Conservation (phyloP, 1,284 basidiomycete genomes). For the Puccinia sorghi region DNA sequence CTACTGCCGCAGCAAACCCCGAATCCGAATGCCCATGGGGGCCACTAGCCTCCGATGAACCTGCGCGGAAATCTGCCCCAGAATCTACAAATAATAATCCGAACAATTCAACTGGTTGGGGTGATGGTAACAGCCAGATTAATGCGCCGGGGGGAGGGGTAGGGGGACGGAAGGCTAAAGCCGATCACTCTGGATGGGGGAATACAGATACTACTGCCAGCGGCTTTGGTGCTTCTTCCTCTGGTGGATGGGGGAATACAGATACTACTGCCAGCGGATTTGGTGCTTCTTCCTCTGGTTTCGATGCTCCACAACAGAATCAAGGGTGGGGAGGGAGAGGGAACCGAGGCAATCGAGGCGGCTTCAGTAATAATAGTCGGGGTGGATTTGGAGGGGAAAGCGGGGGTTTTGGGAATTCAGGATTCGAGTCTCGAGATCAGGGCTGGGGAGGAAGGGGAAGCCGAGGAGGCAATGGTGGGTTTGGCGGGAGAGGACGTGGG, state of each 20-base stretch:
- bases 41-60: too few relatives aligned
- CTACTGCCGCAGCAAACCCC: background rate
- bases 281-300: background rate
- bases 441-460: background rate
- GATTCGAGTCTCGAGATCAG: background rate
- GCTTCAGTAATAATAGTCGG: background rate
- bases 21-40: constrained; percentile 7
- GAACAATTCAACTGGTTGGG: constrained; percentile 1
- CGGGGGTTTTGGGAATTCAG: background rate
- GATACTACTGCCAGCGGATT: background rate
- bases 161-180: background rate
- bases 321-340: background rate
- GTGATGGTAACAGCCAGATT: background rate
- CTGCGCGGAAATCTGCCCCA: background rate
- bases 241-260: background rate
- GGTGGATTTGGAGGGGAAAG: background rate
- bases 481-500: background rate
- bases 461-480: background rate
- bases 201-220: background rate
- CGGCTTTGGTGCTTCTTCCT: background rate
- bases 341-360: background rate
- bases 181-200: background rate
- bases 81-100: background rate
- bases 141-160: background rate
- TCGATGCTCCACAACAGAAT: background rate